Evolutionary conservation across 371 early-diverging fungal genomes (phyloP).

Genomic region (Syncephalastrum contaminatum): DNA sequence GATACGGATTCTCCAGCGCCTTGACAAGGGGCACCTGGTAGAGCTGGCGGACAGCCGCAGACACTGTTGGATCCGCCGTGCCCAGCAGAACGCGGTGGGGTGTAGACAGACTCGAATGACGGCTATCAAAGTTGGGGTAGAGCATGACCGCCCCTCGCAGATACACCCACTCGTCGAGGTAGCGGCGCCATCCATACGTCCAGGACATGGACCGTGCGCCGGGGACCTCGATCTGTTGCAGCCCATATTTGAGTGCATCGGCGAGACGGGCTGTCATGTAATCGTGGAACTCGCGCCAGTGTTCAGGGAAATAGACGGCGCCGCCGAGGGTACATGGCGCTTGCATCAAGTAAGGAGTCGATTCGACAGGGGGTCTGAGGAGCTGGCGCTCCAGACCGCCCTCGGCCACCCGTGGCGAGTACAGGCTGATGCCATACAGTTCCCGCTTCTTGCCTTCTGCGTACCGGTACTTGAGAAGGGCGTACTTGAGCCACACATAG

Average conservation of each 20-base stretch:
- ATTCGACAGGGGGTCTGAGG: slow-evolving; percentile 6
- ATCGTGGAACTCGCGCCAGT: slow-evolving; percentile 68
- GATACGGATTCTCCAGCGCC: slow-evolving; percentile 9
- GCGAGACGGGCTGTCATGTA: slow-evolving; percentile 54
- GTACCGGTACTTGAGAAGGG: slow-evolving; percentile 54
- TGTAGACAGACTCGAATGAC: slow-evolving; percentile 52
- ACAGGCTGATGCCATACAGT: slow-evolving; percentile 63
- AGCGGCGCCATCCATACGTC: slow-evolving; percentile 62
- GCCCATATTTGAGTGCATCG: slow-evolving; percentile 33
- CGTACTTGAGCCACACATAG: slow-evolving; percentile 59
- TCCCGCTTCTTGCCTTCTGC: not conserved
- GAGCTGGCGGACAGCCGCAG: slow-evolving; percentile 19
- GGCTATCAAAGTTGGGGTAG: slow-evolving; percentile 52
- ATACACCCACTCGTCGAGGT: slow-evolving; percentile 62
- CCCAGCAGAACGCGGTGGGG: slow-evolving; percentile 45
- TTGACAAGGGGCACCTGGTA: slow-evolving; percentile 54
- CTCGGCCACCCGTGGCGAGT: slow-evolving; percentile 47
- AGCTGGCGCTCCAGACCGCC: slow-evolving; percentile 18
- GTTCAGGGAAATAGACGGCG: slow-evolving; percentile 64
- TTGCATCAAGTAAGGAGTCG: slow-evolving; percentile 51
- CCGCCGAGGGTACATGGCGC: slow-evolving; percentile 40
- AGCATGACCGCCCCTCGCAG: slow-evolving; percentile 62
- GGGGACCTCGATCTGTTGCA: slow-evolving; percentile 46
- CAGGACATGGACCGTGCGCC: slow-evolving; percentile 49
- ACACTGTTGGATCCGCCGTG: not conserved